Evolutionary conservation across 768 basidiomycete species (phyloP).

Genomic region (Aureoboletus auriporus): DNA sequence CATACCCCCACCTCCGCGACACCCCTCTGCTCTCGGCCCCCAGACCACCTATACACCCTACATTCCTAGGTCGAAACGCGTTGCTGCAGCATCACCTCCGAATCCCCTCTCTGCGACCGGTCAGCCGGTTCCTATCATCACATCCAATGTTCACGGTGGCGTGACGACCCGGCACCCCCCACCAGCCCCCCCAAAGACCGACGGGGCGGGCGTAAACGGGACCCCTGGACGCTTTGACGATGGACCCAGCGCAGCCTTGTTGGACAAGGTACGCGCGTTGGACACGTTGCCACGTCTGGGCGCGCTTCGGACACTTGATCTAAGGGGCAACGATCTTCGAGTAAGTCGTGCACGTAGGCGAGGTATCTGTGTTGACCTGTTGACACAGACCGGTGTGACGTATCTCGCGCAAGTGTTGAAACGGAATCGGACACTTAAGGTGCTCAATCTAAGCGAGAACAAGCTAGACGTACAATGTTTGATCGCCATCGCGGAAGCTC

Average conservation of each 20-base stretch:
- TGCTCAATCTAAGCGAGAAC: conserved; percentile 92
- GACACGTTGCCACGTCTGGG: conserved; percentile 85
- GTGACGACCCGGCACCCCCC: conserved; percentile 44
- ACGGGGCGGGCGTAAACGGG: conserved; percentile 2
- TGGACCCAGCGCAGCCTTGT: conserved; percentile 69
- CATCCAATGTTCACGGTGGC: conserved; percentile 54
- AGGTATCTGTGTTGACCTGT: not conserved
- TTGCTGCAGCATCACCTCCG: conserved; percentile 21
- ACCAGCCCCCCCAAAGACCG: not conserved
- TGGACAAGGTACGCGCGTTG: conserved; percentile 87
- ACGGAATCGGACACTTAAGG: conserved; percentile 90
- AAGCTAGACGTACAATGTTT: conserved; percentile 83
- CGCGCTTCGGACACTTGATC: conserved; percentile 81
- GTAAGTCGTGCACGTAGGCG: conserved; percentile 43
- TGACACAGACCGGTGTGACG: conserved; percentile 69
- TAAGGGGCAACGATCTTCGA: conserved; percentile 88
- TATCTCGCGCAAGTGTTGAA: conserved; percentile 96
- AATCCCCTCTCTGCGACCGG: conserved; percentile 39
- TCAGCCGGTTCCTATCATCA: conserved; percentile 65
- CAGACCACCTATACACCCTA: conserved; percentile 85
- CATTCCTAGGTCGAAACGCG: conserved; percentile 61
- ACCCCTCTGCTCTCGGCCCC: conserved; percentile 41
- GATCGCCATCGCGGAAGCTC: conserved; percentile 78
- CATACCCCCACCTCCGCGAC: conserved; percentile 46
- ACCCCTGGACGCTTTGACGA: conserved; percentile 21